Evolutionary conservation across 1,284 basidiomycete genomes (phyloP), one percentile per base, ranked within the genome.

Genomic region (Leccinum fallax): DNA sequence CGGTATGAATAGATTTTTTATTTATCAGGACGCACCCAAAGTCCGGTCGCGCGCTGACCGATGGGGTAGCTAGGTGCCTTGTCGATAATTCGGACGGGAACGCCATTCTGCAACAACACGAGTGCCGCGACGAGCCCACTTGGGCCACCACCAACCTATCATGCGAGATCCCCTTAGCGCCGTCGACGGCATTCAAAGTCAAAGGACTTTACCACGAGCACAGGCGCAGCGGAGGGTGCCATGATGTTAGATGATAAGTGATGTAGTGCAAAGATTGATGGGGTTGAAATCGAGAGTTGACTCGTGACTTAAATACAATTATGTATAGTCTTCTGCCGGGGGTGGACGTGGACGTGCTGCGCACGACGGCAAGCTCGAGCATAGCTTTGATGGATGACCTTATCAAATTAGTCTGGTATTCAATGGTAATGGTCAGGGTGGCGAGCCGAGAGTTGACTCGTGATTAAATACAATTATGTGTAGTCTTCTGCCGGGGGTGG

Each of bases 131-230:
- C 77, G 43, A 85, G 76, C 28, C 84, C 84, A 0, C 81, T 69
- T 38, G 84, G 78, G 13, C 83, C 84, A 28, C 78, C 81, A 4
- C 83, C 84, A 53, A 79, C 78, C 63, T 85, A 78, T 16, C 11
- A 53, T 5, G 9, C 15, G 38, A 19, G 11, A 32, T 28, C 7
- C 5, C 19, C 9, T 70, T 13, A 64, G 28, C 16, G 1, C 9
- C 13, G 4, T 28, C 3, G 7, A 30, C 8, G 1, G 32, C 8
- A 24, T 2, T 24, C 21, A 9, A 11, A 10, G n/a, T 40, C 2
- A 38, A 16, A n/a, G 11, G n/a, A 9, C 59, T 68, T n/a, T 48
- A 64, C 71, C 10, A 72, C 61, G 21, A 72, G 68, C 30, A 71
- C 66, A 16, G 70, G 68, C 1, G 62, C 57, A 28, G 16, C 21